Percentiles rank a stretch among this genome's conserved stretches.
Evolutionary conservation across 192 early-diverging fungal species (phyloP).

Genomic region (Coemansia sp.): DNA sequence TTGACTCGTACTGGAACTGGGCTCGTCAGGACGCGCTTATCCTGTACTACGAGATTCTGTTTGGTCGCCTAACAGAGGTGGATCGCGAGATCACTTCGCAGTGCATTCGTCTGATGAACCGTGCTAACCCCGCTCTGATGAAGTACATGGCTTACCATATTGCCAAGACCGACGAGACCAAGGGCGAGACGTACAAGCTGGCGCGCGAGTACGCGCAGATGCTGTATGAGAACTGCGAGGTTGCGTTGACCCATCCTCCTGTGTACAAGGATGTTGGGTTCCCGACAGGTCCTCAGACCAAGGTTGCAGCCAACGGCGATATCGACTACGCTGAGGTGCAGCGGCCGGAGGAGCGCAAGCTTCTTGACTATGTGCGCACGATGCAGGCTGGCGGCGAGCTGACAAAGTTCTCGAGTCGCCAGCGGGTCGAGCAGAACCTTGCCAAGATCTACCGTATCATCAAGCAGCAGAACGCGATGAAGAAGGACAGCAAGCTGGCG

Average conservation of each 20-base stretch:
- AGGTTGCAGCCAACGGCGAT: slow-evolving; percentile 76
- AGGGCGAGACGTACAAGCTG: slow-evolving; percentile 80
- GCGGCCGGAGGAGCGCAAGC: slow-evolving; percentile 80
- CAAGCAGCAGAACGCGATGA: slow-evolving; percentile 75
- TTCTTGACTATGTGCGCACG: slow-evolving; percentile 89
- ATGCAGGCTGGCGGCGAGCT: slow-evolving; percentile 75
- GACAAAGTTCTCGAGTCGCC: slow-evolving; percentile 73
- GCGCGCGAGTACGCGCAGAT: slow-evolving; percentile 78
- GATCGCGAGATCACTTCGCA: slow-evolving; percentile 92
- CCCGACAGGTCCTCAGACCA: slow-evolving; percentile 81
- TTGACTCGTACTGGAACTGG: slow-evolving; percentile 99
- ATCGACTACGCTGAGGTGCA: slow-evolving; percentile 84
- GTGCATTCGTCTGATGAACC: slow-evolving; percentile 90
- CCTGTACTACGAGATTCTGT: slow-evolving; percentile 92
- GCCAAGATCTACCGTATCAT: slow-evolving; percentile 77
- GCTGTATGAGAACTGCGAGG: slow-evolving; percentile 88
- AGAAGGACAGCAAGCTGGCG: slow-evolving; percentile 68
- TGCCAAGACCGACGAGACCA: slow-evolving; percentile 69
- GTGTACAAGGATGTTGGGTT: slow-evolving; percentile 90
- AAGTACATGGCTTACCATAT: slow-evolving; percentile 88
- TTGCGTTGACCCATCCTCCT: slow-evolving; percentile 73
- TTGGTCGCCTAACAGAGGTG: slow-evolving; percentile 80
- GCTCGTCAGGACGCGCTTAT: slow-evolving; percentile 77
- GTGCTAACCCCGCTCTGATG: slow-evolving; percentile 75
- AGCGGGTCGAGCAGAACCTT: slow-evolving; percentile 76